Evolutionary conservation across 352 stramenopile genomes (phyloP).

Genomic region (Phytophthora palmivora): DNA sequence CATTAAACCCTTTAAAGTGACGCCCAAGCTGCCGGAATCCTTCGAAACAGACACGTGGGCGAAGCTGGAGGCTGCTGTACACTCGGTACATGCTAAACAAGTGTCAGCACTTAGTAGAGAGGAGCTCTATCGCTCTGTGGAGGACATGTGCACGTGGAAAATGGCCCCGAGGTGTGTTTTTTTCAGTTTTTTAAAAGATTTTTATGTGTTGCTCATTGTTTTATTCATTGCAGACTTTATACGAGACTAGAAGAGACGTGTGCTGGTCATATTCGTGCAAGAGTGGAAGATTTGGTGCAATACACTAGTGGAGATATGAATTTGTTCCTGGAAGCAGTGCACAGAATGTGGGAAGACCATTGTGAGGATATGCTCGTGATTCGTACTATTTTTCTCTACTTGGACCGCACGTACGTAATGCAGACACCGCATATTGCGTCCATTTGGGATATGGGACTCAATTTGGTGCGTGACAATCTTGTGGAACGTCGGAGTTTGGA

Average conservation of each 20-base stretch:
- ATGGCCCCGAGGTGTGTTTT: constrained; percentile 74
- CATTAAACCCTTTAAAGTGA: constrained; percentile 87
- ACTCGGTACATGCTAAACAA: constrained; percentile 74
- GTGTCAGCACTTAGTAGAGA: constrained; percentile 72
- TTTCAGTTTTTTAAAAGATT: constrained; percentile 14
- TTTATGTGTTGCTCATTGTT: constrained; percentile 4
- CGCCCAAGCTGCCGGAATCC: constrained; percentile 70
- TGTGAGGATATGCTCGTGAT: constrained; percentile 94
- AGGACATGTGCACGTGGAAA: constrained; percentile 95
- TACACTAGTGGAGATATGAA: constrained; percentile 68
- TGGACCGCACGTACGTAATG: constrained; percentile 92
- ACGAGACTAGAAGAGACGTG: constrained; percentile 75
- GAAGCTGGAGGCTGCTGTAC: constrained; percentile 70
- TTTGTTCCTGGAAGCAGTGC: constrained; percentile 80
- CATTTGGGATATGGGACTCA: constrained; percentile 93
- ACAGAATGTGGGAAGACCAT: constrained; percentile 90
- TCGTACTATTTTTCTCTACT: constrained; percentile 94
- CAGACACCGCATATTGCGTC: constrained; percentile 83
- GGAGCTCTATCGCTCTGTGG: constrained; percentile 85
- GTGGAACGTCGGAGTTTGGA: constrained; percentile 63
- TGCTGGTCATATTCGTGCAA: constrained; percentile 61
- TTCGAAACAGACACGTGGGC: constrained; percentile 87
- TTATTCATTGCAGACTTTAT: constrained; percentile 49
- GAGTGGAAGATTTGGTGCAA: constrained; percentile 68
- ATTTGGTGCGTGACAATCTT: constrained; percentile 68